A percentile compares a stretch with the other conserved stretches of the same genome.
Conservation (phyloP, 2,329 filamentous ascomycete species). For the Trichoderma sp. region DNA sequence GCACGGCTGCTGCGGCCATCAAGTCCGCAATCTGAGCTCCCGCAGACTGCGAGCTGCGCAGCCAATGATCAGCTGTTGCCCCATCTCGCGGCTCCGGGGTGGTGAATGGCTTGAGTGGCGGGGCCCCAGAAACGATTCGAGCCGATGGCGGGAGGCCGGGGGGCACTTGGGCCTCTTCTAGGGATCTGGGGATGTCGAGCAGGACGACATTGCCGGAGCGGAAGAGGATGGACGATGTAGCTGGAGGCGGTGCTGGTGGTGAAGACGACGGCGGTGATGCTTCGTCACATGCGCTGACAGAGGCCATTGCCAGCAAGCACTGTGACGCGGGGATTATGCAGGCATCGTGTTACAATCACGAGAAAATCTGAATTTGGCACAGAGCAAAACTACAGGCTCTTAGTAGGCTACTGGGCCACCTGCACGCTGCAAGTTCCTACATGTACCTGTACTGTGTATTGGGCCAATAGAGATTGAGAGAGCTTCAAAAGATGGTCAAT, state of each 20-base stretch:
- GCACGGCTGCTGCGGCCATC: conserved; percentile 53
- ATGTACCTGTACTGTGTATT: neutral
- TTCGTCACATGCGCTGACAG: conserved; percentile 3
- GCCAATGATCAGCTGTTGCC: neutral
- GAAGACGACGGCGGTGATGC: neutral
- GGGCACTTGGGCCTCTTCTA: conserved; percentile 65
- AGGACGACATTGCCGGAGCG: conserved; percentile 49
- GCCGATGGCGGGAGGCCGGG: conserved; percentile 40
- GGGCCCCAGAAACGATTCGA: conserved; percentile 50
- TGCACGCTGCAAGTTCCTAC: neutral
- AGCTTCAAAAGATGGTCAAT: neutral
- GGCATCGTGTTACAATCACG: neutral
- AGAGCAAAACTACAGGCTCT: neutral
- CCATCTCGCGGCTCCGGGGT: conserved; percentile 52
- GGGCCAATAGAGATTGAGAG: neutral
- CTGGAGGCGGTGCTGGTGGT: neutral
- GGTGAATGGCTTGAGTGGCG: conserved; percentile 48
- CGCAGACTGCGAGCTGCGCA: conserved; percentile 35
- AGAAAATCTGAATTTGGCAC: neutral
- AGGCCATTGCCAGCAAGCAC: neutral
- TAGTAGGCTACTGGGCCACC: neutral
- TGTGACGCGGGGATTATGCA: neutral
- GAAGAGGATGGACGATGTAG: conserved; percentile 38
- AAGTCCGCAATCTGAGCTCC: conserved; percentile 56
- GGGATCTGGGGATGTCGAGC: conserved; percentile 69